These are phyloP conservation scores for Phaeolepiota aurea DNA, from an alignment of 768 basidiomycete genomes.

Conservation along the genomic window DNA sequence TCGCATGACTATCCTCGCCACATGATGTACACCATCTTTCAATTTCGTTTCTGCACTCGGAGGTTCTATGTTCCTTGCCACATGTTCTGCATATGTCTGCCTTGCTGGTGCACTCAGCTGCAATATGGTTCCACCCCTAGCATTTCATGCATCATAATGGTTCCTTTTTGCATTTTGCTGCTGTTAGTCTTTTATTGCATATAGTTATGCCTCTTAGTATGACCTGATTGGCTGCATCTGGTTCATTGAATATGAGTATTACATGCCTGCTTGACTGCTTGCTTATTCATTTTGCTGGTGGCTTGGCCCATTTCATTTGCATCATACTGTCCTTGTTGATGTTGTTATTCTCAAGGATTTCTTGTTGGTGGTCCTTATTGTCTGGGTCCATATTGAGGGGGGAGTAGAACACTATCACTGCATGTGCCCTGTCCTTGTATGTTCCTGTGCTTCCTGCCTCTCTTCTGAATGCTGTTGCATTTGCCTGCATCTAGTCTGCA, in stretches of 20 bases:
- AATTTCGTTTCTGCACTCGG: constrained; percentile 3
- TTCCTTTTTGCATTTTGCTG: neutral
- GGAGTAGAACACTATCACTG: neutral
- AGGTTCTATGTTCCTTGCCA: neutral
- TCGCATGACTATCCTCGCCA: constrained; percentile 8
- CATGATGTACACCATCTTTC: constrained; percentile 11
- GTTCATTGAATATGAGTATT: neutral
- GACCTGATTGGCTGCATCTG: neutral
- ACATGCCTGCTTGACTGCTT: neutral
- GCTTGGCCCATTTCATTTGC: neutral
- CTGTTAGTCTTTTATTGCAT: neutral
- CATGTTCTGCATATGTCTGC: neutral
- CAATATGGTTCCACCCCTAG: neutral
- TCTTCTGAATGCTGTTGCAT: neutral
- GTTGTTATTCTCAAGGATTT: neutral
- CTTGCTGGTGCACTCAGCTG: neutral
- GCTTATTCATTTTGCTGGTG: neutral
- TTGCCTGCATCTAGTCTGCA: neutral
- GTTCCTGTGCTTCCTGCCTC: neutral
- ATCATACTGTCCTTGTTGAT: neutral
- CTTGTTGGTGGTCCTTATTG: neutral
- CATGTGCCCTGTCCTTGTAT: neutral
- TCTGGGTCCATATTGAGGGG: neutral
- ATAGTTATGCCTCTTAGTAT: neutral
- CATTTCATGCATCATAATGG: neutral